Conservation (phyloP, 805 yeast genomes). For the Candida silvicultrix region DNA sequence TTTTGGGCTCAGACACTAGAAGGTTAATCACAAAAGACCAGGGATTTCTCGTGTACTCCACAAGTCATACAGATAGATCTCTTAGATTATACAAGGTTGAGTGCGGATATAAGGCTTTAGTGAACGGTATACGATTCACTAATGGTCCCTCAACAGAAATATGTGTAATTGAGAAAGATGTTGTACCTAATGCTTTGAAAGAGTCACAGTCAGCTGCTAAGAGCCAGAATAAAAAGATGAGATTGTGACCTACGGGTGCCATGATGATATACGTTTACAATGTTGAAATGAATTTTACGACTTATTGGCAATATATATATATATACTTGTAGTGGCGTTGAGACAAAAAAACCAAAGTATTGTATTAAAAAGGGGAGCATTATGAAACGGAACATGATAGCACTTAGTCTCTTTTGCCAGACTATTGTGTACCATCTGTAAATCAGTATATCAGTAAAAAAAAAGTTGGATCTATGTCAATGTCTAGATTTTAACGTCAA, state of each 20-base stretch:
- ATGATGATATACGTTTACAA: not conserved
- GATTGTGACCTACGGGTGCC: not conserved
- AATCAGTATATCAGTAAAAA: no score
- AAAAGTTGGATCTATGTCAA: no score
- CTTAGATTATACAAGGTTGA: slow-evolving; percentile 8
- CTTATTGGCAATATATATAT: no score
- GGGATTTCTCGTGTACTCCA: slow-evolving; percentile 5
- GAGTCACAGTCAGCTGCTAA: not conserved
- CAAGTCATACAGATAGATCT: slow-evolving; percentile 10
- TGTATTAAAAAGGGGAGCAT: no score
- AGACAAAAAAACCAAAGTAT: not conserved
- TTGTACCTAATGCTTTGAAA: not conserved
- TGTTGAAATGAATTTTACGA: not conserved
- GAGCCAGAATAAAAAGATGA: not conserved
- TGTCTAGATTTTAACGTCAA: no score
- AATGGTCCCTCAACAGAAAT: slow-evolving; percentile 6
- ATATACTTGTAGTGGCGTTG: not conserved
- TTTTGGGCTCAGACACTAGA: no score
- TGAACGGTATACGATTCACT: slow-evolving; percentile 1
- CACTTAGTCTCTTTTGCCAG: no score
- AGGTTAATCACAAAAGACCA: not conserved
- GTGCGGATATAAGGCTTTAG: slow-evolving; percentile 7
- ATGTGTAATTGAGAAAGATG: slow-evolving; percentile 2
- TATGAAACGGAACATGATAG: no score
- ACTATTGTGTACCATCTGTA: no score